phyloP scores from a whole-genome alignment of 148 eudicot genomes.

The Rhododendron ovatum region DNA sequence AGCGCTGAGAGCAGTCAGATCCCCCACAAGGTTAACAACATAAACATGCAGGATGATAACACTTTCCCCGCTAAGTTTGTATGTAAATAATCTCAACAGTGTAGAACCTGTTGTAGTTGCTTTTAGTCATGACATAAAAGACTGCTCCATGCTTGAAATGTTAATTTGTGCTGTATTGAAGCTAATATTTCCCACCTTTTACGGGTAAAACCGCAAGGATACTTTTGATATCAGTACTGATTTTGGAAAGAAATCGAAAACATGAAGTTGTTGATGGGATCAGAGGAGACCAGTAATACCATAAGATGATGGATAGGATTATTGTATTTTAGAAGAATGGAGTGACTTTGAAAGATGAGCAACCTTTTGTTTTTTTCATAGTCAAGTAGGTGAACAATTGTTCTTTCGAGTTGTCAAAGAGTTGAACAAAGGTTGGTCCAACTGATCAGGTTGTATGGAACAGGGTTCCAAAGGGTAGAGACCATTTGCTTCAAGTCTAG shows the following conservation, averaged over 20 bases:
- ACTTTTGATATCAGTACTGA: neutral
- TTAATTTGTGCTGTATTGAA: neutral
- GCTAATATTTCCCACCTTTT: neutral
- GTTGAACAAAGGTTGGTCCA: neutral
- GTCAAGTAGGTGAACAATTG: neutral
- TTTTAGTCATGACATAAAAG: neutral
- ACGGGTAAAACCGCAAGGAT: neutral
- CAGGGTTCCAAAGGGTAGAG: neutral
- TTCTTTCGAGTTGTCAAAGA: neutral
- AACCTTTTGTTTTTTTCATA: neutral
- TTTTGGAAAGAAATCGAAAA: neutral
- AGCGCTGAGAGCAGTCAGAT: neutral
- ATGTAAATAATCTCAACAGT: neutral
- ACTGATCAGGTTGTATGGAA: neutral
- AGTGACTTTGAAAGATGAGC: neutral
- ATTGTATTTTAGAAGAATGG: neutral
- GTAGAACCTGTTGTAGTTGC: neutral
- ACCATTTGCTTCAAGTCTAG: neutral
- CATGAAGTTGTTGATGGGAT: neutral
- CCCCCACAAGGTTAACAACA: neutral
- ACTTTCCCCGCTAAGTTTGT: neutral
- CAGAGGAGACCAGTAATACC: neutral
- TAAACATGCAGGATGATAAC: neutral
- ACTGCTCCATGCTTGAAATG: neutral
- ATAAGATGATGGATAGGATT: neutral